Conservation (phyloP, 805 yeast species). For the Lipomyces japonicus region DNA sequence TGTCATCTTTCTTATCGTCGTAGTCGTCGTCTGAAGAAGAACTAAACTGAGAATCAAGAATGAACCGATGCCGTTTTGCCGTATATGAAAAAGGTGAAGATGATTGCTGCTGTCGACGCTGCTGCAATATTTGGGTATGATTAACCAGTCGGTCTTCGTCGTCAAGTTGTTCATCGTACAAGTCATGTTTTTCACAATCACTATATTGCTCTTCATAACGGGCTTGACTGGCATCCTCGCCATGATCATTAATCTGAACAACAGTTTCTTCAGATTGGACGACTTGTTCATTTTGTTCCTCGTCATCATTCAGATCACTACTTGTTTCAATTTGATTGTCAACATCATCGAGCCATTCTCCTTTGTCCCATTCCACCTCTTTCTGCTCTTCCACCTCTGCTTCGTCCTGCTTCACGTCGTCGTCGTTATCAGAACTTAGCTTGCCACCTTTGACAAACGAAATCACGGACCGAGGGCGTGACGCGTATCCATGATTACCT, state of each 20-base stretch:
- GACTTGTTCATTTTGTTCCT: conserved; percentile 5
- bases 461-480: background rate
- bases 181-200: too few species aligned
- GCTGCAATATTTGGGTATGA: conserved; percentile 4
- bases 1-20: background rate
- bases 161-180: conserved; percentile 19
- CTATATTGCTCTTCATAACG: too few species aligned
- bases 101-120: background rate
- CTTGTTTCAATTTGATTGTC: conserved; percentile 1
- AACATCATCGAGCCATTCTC: conserved; percentile 4
- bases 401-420: background rate
- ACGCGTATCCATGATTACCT: too few species aligned
- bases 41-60: background rate
- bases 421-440: background rate
- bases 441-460: background rate
- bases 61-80: background rate
- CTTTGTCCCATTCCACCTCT: conserved; percentile 1
- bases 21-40: background rate
- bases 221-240: conserved; percentile 4
- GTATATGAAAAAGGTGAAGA: too few species aligned
- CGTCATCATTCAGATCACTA: conserved; percentile 4
- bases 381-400: background rate
- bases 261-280: conserved; percentile 2
- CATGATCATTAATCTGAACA: background rate
- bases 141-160: conserved; percentile 25